phyloP scores from a whole-genome alignment of 108 stramenopile species.

The Stephanodiscus minutulus region DNA sequence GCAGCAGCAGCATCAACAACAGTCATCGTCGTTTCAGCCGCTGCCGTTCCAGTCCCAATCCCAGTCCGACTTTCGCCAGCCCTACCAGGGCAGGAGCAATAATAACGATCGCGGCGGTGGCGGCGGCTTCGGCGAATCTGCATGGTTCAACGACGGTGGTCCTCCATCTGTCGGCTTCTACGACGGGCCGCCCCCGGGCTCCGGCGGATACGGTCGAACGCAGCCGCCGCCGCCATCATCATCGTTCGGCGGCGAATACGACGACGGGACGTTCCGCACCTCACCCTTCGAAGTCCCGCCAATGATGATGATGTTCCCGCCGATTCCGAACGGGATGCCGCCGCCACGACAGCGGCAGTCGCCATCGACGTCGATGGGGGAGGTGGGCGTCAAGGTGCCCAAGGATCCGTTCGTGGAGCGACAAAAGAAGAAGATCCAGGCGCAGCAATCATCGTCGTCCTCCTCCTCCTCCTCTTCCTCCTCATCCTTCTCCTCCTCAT shows the following conservation, averaged over 20 bases:
- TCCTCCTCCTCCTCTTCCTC: too few relatives aligned
- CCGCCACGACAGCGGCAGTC: not conserved
- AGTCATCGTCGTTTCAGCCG: constrained; percentile 5
- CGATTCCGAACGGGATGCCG: not conserved
- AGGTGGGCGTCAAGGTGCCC: constrained; percentile 7
- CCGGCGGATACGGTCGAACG: not conserved
- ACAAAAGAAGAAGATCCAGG: not conserved
- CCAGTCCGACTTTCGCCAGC: constrained; percentile 8
- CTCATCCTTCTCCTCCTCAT: too few relatives aligned
- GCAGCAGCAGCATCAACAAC: not conserved
- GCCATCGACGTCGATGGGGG: not conserved
- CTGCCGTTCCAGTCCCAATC: constrained; percentile 1
- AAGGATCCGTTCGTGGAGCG: constrained; percentile 14
- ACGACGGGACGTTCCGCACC: not conserved
- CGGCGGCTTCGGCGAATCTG: not conserved
- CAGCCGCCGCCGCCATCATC: not conserved
- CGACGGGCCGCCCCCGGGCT: not conserved
- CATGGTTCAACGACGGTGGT: not conserved
- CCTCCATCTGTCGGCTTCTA: not conserved
- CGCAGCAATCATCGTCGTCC: not conserved
- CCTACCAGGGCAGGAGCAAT: not conserved
- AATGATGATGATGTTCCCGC: constrained; percentile 2
- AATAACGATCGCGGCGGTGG: not conserved
- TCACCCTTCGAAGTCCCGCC: constrained; percentile 2
- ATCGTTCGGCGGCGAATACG: not conserved